Evolutionary conservation across 306 rosid genomes (phyloP), one percentile per base, ranked within the genome.

Genomic region (Inga leiocalycina): DNA sequence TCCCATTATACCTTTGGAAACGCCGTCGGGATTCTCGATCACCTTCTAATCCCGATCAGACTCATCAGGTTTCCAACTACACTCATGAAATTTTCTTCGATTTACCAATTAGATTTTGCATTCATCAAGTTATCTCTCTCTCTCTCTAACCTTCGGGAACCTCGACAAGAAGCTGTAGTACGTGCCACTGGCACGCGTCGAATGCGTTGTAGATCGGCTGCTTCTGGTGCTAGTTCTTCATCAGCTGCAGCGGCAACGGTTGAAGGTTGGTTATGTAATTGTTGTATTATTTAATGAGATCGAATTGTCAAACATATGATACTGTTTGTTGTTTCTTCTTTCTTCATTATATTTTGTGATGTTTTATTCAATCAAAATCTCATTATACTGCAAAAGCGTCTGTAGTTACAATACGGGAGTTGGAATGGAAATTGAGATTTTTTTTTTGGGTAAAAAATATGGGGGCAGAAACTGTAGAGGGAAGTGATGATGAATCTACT

Each of bases 121-220:
- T 71, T 22, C 4, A 71, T 22, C 4, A 46, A 24, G 49, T 24
- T 46, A 5, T 39, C 43, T 39, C 43, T 39, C 43, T 74, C 16
- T 17, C 45, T 32, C 43, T 13, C 43, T 77, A 54, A 62, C 11
- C 71, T 65, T 20, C 81, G 92, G 98, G 92, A 88, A 82, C 96
- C 90, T 37, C 85, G 30, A 80, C 75, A 93, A 77, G 97, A 93
- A 80, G 84, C 92, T 35, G 98, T 85, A 19, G 92, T 87, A 8
- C 96, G 94, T 15, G 91, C 94, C 48, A 71, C 96, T 71, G 96
- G 84, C 72, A 81, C 88, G 76, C 88, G 93, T 22, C 91, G 97
- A 66, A 95, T 95, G 98, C 95, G 97, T 48, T 90, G 98, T 82
- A 81, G 98, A 79, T 91, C 88, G 2, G 92, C 92, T 76, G 86